phyloP scores from a whole-genome alignment of 768 basidiomycete species.

The Hygrophoropsis aurantiaca region DNA sequence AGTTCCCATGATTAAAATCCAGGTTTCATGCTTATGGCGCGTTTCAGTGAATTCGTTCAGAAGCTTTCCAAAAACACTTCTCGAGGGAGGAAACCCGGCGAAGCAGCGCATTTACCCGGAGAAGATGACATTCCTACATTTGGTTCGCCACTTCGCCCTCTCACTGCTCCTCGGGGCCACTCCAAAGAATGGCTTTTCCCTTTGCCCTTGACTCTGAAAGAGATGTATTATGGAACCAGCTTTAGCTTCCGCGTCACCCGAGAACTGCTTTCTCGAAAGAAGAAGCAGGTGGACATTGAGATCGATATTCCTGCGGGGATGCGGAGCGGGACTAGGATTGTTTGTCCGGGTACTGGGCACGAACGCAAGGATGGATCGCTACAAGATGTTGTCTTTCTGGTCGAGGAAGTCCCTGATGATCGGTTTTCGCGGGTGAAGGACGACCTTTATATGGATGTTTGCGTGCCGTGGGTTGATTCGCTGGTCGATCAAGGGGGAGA shows the following conservation, averaged over 20 bases:
- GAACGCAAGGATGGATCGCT: conserved; percentile 54
- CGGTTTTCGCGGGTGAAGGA: conserved; percentile 57
- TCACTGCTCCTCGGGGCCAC: conserved; percentile 37
- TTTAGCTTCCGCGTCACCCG: conserved; percentile 63
- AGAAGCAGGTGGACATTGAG: conserved; percentile 56
- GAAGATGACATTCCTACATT: conserved; percentile 22
- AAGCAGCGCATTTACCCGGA: conserved; percentile 2
- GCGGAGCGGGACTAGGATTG: conserved; percentile 56
- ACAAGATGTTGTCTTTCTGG: conserved; percentile 67
- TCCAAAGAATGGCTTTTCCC: conserved; percentile 70
- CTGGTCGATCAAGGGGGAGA: conserved; percentile 47
- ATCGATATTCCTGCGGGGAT: conserved; percentile 63
- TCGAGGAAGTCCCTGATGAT: conserved; percentile 58
- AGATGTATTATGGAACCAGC: conserved; percentile 55
- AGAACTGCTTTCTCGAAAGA: conserved; percentile 46
- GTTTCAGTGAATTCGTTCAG: conserved; percentile 27
- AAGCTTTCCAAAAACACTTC: conserved; percentile 21
- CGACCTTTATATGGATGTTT: conserved; percentile 55
- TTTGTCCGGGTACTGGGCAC: conserved; percentile 66
- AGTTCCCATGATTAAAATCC: conserved; percentile 8
- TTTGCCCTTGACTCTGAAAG: conserved; percentile 58
- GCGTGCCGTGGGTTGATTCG: conserved; percentile 55
- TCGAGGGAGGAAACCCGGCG: conserved; percentile 4
- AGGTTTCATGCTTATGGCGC: conserved; percentile 8
- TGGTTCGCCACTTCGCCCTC: conserved; percentile 39